Conservation (phyloP, 2,329 filamentous ascomycete species). For the Xylaria polymorpha region DNA sequence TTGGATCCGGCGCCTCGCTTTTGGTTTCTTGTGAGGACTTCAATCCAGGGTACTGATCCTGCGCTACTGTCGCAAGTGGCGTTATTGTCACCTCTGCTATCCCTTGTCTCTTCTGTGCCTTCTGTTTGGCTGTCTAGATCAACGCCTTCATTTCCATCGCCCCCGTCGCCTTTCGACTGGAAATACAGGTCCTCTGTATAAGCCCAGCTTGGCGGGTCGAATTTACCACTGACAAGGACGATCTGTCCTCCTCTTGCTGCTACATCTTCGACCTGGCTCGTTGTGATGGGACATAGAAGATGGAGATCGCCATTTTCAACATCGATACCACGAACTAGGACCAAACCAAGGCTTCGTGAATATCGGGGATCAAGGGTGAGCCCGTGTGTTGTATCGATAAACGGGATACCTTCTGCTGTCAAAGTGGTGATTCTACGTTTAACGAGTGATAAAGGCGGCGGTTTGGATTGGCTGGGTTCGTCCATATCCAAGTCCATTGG, state of each 20-base stretch:
- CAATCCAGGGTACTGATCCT: constrained; percentile 66
- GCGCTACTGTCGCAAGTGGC: constrained; percentile 27
- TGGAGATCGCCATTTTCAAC: constrained; percentile 64
- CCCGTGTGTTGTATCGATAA: constrained; percentile 66
- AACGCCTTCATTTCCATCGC: constrained; percentile 39
- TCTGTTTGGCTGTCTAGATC: constrained; percentile 47
- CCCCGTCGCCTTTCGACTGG: constrained; percentile 43
- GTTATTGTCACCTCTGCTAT: constrained; percentile 45
- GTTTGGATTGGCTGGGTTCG: constrained; percentile 21
- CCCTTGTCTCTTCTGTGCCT: constrained; percentile 50
- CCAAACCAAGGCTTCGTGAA: constrained; percentile 71
- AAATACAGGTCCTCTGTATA: constrained; percentile 72
- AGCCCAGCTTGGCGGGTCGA: constrained; percentile 76
- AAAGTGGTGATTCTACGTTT: constrained; percentile 51
- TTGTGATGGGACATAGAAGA: constrained; percentile 70
- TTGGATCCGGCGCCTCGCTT: constrained; percentile 68
- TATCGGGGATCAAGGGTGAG: constrained; percentile 68
- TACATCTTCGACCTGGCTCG: constrained; percentile 55
- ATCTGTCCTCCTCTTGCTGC: constrained; percentile 60
- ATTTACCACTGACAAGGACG: constrained; percentile 74
- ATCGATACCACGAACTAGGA: constrained; percentile 78
- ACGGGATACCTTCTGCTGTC: constrained; percentile 68
- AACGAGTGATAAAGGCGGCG: constrained; percentile 32
- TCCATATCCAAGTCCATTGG: constrained; percentile 44
- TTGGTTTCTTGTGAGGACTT: constrained; percentile 65